Percentiles rank a stretch among this genome's conserved stretches.
Evolutionary conservation across 1,284 basidiomycete species (phyloP).

Genomic region (Porodaedalea pini): DNA sequence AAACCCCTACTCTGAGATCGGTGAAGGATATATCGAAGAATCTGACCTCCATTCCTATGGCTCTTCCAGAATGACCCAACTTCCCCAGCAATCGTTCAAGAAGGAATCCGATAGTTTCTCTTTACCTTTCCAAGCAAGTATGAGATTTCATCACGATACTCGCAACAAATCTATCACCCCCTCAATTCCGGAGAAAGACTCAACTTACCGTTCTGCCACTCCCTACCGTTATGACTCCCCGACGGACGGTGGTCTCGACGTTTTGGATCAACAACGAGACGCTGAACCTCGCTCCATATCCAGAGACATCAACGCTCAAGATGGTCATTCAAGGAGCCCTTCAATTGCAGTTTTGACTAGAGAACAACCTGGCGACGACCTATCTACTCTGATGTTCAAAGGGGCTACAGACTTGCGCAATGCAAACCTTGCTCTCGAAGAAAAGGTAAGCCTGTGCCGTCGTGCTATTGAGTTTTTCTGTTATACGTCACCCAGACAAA

Average conservation of each 20-base stretch:
- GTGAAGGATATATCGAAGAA: background rate
- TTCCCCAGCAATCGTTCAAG: background rate
- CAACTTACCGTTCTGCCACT: background rate
- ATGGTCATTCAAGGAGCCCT: slow-evolving; percentile 2
- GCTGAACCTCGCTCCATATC: background rate
- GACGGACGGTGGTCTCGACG: background rate
- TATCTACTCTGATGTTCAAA: slow-evolving; percentile 17
- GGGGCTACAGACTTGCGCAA: slow-evolving; percentile 20
- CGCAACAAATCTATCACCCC: background rate
- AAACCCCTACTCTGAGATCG: background rate
- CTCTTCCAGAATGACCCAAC: background rate
- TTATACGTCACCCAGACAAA: slow-evolving; percentile 5
- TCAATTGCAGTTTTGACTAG: background rate
- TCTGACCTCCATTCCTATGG: background rate
- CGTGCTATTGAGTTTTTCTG: background rate
- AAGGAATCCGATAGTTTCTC: background rate
- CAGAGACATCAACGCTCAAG: background rate
- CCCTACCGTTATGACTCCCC: background rate
- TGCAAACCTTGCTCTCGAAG: slow-evolving; percentile 12
- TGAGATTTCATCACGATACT: background rate
- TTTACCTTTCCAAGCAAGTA: background rate
- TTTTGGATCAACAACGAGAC: background rate
- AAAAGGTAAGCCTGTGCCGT: slow-evolving; percentile 8
- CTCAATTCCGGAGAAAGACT: background rate
- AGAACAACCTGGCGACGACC: slow-evolving; percentile 7